Evolutionary conservation across 1,284 basidiomycete species (phyloP), one percentile per base, ranked within the genome.

Genomic region (Chalciporus sp.): DNA sequence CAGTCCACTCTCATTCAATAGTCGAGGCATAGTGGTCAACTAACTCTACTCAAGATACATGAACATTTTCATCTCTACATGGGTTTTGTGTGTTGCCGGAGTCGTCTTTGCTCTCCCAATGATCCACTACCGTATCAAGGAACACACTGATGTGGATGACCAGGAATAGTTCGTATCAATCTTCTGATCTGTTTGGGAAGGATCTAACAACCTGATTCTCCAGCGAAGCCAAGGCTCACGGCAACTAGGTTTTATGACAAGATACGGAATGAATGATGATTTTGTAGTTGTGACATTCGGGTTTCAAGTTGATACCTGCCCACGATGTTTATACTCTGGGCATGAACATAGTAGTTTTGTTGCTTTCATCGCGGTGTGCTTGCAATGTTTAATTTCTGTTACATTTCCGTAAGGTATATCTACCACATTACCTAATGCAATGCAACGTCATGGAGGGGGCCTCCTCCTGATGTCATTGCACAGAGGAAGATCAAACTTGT

Each of bases 51-150:
- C 8, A 61, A 75, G 74, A 16, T 74, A 65, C 58, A 72, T 74
- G 63, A 74, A 59, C 49, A 71, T 76, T 26, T 74, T 74, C 52
- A 59, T 66, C 41, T 74, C 74, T 16, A 74, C 73, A 3, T 74
- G 73, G 73, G 62, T 61, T 23, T 63, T 74, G 42, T 61, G 70
- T 39, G 67, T 61, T 1, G 73, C 53, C 4, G 74, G 73, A 20
- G 60, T 76, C 27, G 1, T 70, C 39, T 74, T 60, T 47, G 72
- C 73, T 9, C 55, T 73, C 46, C 74, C 74, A 10, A 76, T 76
- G 74, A 64, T 74, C 12, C 65, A 73, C 49, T 60, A 57, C 47
- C 74, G 74, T 39, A 70, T 74, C 54, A 73, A 65, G 58, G 61
- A 75, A 29, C 65, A 66, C 42, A 75, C 73, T 9, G 61, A 65